Conservation (phyloP, 73 alveolate genomes). For the Durusdinium trenchii region DNA sequence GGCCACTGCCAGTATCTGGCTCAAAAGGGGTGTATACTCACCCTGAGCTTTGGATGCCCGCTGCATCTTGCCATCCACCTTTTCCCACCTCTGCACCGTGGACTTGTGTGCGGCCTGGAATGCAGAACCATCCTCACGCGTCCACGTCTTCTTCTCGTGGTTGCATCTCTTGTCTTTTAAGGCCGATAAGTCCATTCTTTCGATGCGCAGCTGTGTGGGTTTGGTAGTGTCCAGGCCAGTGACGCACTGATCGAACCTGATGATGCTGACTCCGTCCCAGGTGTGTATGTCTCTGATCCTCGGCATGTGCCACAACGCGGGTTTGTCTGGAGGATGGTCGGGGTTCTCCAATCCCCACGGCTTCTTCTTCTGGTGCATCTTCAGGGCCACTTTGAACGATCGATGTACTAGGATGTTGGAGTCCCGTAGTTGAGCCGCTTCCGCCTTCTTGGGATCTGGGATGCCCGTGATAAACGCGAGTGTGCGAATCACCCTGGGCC, state of each 20-base stretch:
- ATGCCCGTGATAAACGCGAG: not conserved
- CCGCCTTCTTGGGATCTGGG: not conserved
- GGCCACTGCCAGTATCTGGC: too few relatives aligned
- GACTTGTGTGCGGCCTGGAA: too few relatives aligned
- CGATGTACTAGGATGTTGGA: not conserved
- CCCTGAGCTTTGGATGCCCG: too few relatives aligned
- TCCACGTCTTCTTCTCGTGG: too few relatives aligned
- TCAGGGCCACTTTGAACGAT: not conserved
- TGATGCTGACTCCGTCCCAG: not conserved
- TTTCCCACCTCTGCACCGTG: too few relatives aligned
- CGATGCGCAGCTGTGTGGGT: too few relatives aligned
- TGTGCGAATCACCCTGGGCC: not conserved
- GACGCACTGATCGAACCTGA: not conserved
- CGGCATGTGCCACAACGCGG: not conserved
- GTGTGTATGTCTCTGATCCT: not conserved
- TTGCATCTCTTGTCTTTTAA: too few relatives aligned
- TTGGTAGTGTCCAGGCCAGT: not conserved
- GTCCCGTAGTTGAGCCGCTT: not conserved
- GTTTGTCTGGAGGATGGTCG: not conserved
- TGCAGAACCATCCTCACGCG: too few relatives aligned
- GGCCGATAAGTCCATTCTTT: too few relatives aligned
- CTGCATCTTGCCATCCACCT: too few relatives aligned
- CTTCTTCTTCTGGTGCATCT: not conserved
- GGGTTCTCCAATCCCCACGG: constrained; percentile 25
- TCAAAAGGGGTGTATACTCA: too few relatives aligned